Evolutionary conservation across 2,329 filamentous ascomycete species (phyloP), one percentile per base, ranked within the genome.

Genomic region (Balansia obtecta): DNA sequence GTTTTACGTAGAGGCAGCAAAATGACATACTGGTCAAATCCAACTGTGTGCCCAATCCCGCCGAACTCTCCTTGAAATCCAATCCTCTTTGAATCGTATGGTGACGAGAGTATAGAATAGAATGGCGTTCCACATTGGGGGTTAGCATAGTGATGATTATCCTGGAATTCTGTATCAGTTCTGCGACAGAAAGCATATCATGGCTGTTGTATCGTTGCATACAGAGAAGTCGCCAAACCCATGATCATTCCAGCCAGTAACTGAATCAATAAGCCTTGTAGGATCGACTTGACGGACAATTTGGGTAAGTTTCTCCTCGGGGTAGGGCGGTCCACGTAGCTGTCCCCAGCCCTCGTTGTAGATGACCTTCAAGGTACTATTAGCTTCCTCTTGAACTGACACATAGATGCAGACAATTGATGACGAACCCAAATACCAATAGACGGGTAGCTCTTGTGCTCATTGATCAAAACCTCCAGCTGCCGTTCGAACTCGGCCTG

Each of bases 301-400:
- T 1, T 76, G 68, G 0, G 79, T 77, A 12, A 87, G 66, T 4
- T 61, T 65, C 13, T 74, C 73, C 54, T 86, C 83, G 0, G 80
- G 79, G 55, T 71, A 73, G 8, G 69, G 69, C 0, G 64, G 62
- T 0, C 69, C 57, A 2, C 60, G 69, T 2, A 76, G 64, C 58
- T 86, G 83, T 2, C 79, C 82, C 83, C 83, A 86, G 42, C 81
- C 82, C 61, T 86, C 83, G 59, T 86, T 86, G 63, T 85, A 86
- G 56, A 86, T 79, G 15, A 83, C 68, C 76, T 73, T 44, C 27
- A 11, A 20, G 7, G 13, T 8, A 18, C 40, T 5, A n/a, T 48
- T 30, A 48, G 39, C 37, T 12, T 12, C 9, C 16, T 9, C 4
- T 13, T 22, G 27, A 27, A 27, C 27, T 2, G 27, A 6, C 7